Base-by-base conservation (phyloP, 2,329 filamentous ascomycete species). In the Aurifilum marmelostoma region DNA sequence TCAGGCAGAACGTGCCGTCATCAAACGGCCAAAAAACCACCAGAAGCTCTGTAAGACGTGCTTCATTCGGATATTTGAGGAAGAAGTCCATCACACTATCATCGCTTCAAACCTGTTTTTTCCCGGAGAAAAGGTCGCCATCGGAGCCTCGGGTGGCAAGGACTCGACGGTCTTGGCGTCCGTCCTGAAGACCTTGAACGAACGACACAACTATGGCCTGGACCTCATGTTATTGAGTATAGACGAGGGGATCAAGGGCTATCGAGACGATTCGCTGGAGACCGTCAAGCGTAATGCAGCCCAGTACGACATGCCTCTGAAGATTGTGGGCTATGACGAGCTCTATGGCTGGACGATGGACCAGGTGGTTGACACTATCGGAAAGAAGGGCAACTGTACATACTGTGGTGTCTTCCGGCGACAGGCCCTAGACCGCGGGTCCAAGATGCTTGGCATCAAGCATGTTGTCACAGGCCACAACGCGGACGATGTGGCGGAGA, bases 281-380 rank as follows among this genome's bases (percentile, higher is more conserved):
- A 98, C 96, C 0, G 96, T 99, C 60, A 97, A 97, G 85, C 86
- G 95, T 70, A 98, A 99, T 79, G 92, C 94, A 0, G 79, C 87
- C 16, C 94, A 98, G 79, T 97, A 98, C 80, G 89, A 91, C 1
- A 97, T 99, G 91, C 89, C 92, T 0, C 83, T 99, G 63, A 92
- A 93, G 74, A 97, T 99, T 67, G 89, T 99, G 63, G 94, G 95
- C 63, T 99, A 99, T 76, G 91, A 91, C 66, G 92, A 97, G 76
- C 84, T 99, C 12, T 99, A 99, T 78, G 96, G 95, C 11, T 99
- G 96, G 96, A 97, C 94, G 0, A 99, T 99, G 96, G 96, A 99
- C 76, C 93, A 98, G 77, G 96, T 99, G 12, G 97, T 99, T 4
- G 92, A 94, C 75, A 93, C 95, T 62, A 92, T 99, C 64, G 96